A percentile compares a stretch with the other conserved stretches of the same genome.
Evolutionary conservation across 1,284 basidiomycete genomes (phyloP).

Genomic region (Mycosarcoma mackinlayi): DNA sequence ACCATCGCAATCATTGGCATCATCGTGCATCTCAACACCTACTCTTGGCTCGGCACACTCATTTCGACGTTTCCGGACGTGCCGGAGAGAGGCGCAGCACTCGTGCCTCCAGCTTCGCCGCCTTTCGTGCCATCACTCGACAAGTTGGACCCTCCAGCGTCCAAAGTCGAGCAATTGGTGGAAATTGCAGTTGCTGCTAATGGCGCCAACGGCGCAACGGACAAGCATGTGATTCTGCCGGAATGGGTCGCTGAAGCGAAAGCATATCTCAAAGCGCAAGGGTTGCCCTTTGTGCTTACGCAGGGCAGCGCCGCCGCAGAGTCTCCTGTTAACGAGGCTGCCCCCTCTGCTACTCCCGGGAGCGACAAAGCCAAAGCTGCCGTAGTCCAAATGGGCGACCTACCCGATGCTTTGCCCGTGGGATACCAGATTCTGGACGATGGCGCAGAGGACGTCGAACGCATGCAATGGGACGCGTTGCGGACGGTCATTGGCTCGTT

Average conservation of each 20-base stretch:
- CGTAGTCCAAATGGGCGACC: neutral
- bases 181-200: slow-evolving; percentile 8
- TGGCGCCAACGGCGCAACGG: neutral
- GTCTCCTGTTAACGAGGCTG: neutral
- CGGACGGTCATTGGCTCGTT: slow-evolving; percentile 36
- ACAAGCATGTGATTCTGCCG: slow-evolving; percentile 22
- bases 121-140: slow-evolving; percentile 11
- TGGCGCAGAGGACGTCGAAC: slow-evolving; percentile 43
- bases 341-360: neutral
- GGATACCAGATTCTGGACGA: slow-evolving; percentile 24
- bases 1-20: slow-evolving; percentile 55
- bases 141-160: slow-evolving; percentile 27
- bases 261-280: slow-evolving; percentile 47
- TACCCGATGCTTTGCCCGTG: neutral
- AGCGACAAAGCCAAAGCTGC: slow-evolving; percentile 2
- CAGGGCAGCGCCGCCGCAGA: neutral
- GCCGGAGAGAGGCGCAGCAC: slow-evolving; percentile 20
- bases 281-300: slow-evolving; percentile 18
- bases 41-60: slow-evolving; percentile 44
- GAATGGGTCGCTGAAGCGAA: slow-evolving; percentile 45
- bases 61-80: slow-evolving; percentile 43
- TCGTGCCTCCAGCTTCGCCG: slow-evolving; percentile 9
- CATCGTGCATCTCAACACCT: slow-evolving; percentile 48
- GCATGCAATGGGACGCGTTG: slow-evolving; percentile 52
- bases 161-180: slow-evolving; percentile 17